Percentiles rank a stretch among this genome's conserved stretches.
These are phyloP conservation scores for Diaporthe vaccinii DNA, from an alignment of 2,329 filamentous ascomycete species.

Conservation along the genomic window DNA sequence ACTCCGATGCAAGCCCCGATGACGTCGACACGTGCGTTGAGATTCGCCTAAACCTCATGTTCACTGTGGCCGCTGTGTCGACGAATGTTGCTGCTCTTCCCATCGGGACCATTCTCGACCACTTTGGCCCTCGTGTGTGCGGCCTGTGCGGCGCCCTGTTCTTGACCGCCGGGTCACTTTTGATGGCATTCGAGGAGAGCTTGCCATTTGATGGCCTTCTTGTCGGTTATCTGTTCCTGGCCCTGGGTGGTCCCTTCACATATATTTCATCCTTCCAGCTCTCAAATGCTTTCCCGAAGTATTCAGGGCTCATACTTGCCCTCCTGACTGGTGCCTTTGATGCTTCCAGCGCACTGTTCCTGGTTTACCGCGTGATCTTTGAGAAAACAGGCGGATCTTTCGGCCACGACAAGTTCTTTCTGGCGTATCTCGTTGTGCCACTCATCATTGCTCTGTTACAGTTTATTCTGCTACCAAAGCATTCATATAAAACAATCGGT, in stretches of 20 bases:
- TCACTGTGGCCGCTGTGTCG: conserved; percentile 87
- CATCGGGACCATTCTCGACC: conserved; percentile 86
- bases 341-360: conserved; percentile 82
- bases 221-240: conserved; percentile 80
- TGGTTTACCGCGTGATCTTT: conserved; percentile 80
- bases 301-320: conserved; percentile 84
- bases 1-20: conserved; percentile 41
- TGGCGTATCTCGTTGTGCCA: conserved; percentile 79
- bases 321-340: conserved; percentile 87
- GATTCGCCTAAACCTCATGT: conserved; percentile 87
- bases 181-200: conserved; percentile 77
- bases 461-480: conserved; percentile 78
- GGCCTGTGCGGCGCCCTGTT: conserved; percentile 79
- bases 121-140: conserved; percentile 82
- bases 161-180: conserved; percentile 76
- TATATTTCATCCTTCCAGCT: conserved; percentile 89
- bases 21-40: conserved; percentile 62
- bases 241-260: conserved; percentile 83
- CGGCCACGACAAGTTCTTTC: conserved; percentile 77
- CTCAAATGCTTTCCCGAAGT: conserved; percentile 84
- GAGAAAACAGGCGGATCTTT: conserved; percentile 65
- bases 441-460: conserved; percentile 75
- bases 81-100: conserved; percentile 91
- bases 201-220: conserved; percentile 82
- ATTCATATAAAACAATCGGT: conserved; percentile 87